phyloP scores from a whole-genome alignment of 441 rosid genomes.

The Populus hybrid region DNA sequence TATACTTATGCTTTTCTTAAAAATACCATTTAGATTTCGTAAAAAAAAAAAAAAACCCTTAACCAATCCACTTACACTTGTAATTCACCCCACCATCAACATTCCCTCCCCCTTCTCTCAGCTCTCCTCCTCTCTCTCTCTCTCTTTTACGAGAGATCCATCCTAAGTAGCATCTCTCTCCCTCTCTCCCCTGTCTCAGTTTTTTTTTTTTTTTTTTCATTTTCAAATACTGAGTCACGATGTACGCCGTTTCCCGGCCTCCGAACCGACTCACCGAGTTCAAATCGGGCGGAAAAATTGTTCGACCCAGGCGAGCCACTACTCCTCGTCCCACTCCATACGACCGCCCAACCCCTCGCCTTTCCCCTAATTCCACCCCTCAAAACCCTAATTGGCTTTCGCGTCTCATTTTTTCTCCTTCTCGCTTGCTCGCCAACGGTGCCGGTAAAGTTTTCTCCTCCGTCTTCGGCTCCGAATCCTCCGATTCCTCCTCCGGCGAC shows the following conservation, averaged over 20 bases:
- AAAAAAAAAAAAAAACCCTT: too few species aligned
- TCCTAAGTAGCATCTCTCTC: neutral
- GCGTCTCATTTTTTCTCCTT: constrained; percentile 63
- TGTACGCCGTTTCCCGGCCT: constrained; percentile 42
- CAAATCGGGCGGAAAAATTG: too few species aligned
- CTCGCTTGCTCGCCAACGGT: constrained; percentile 72
- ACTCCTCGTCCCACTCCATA: constrained; percentile 46
- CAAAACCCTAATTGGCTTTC: constrained; percentile 92
- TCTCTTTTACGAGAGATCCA: neutral
- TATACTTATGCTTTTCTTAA: neutral
- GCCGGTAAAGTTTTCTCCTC: constrained; percentile 69
- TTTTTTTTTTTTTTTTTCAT: neutral
- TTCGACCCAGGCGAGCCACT: constrained; percentile 38
- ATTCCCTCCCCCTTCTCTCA: neutral
- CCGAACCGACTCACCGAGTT: constrained; percentile 23
- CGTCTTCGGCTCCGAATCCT: constrained; percentile 57
- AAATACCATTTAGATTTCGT: neutral
- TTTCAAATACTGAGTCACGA: constrained; percentile 10
- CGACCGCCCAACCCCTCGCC: constrained; percentile 39
- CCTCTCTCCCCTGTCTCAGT: neutral
- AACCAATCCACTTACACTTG: neutral
- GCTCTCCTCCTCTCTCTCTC: neutral
- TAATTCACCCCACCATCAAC: neutral
- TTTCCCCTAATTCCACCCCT: constrained; percentile 26
- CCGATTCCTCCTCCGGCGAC: constrained; percentile 38